Conservation (phyloP, 805 yeast genomes). For the Cyberlindnera mississippiensis region DNA sequence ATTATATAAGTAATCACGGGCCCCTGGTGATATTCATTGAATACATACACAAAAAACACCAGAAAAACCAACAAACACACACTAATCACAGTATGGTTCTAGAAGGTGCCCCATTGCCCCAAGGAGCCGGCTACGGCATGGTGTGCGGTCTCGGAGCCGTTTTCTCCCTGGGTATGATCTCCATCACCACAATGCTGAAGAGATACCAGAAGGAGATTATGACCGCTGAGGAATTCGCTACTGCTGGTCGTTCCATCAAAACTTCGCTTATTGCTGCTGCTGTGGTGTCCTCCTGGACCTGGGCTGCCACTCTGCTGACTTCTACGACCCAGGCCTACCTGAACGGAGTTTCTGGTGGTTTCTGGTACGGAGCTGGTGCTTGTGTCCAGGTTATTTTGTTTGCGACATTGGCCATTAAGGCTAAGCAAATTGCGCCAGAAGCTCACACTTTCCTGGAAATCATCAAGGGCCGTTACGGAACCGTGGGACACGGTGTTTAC, state of each 20-base stretch:
- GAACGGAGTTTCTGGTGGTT: conserved; percentile 64
- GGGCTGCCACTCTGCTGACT: conserved; percentile 78
- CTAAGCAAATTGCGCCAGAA: conserved; percentile 84
- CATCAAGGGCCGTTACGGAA: conserved; percentile 76
- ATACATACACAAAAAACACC: background rate
- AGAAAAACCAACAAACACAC: background rate
- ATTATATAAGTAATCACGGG: no score
- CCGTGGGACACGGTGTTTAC: conserved; percentile 62
- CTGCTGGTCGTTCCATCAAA: conserved; percentile 87
- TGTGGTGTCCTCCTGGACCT: conserved; percentile 92
- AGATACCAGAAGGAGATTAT: conserved; percentile 82
- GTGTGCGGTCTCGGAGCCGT: conserved; percentile 84
- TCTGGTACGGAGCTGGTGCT: conserved; percentile 89
- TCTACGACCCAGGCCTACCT: conserved; percentile 76
- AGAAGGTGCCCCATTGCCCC: conserved; percentile 38
- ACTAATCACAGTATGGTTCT: conserved; percentile 4
- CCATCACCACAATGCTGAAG: conserved; percentile 62
- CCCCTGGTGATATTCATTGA: background rate
- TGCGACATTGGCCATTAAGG: conserved; percentile 83
- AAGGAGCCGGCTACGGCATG: conserved; percentile 84
- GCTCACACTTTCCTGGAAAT: conserved; percentile 92
- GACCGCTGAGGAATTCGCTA: conserved; percentile 90
- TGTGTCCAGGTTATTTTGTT: conserved; percentile 83
- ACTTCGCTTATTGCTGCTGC: conserved; percentile 85
- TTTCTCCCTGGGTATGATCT: conserved; percentile 76